Base-by-base conservation (phyloP, 2,329 filamentous ascomycete species). In the Bipolaris victoriae region DNA sequence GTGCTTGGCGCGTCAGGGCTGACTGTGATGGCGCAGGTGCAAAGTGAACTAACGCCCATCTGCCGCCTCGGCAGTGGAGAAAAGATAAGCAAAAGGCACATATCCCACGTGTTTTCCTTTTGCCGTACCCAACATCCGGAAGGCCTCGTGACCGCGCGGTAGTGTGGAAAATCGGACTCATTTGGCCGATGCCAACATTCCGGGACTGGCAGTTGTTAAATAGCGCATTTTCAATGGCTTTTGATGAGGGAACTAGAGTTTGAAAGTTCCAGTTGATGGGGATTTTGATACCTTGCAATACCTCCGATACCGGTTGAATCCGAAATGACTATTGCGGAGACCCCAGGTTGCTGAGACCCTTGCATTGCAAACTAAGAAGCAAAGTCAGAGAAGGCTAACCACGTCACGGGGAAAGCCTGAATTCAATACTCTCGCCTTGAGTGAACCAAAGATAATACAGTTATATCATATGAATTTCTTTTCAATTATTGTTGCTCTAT, bases 181-280 rank as follows among this genome's bases (percentile, higher is more conserved):
- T 41, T 37, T 15, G 13, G 50, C 51, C 33, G 51, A 47, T 49
- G 49, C 29, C 10, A 41, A 37, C 45, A 26, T 36, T 18, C n/a
- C 15, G n/a, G n/a, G 16, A 26, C 26, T 49, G 26, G 11, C 22
- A 9, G 18, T 31, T 33, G 55, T 22, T 13, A 29, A 40, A 37
- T 24, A 37, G 18, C 24, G 36, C 37, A 44, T 47, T 36, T 36
- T 10, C 46, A 36, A n/a, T 41, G 40, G 29, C 31, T 36, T 20
- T 16, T 10, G 26, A 31, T 41, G 37, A 18, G 40, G 49, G 24
- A 33, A 35, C 29, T 26, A 49, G 50, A 18, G 39, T 33, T 43
- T 16, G 5, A 5, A 22, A 11, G 7, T 46, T 9, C 40, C 22
- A 43, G n/a, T 13, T 1, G 0, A 13, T 31, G 11, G 29, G 10